Base-by-base conservation (phyloP, 2,329 filamentous ascomycete species). In the Beauveria caledonica region DNA sequence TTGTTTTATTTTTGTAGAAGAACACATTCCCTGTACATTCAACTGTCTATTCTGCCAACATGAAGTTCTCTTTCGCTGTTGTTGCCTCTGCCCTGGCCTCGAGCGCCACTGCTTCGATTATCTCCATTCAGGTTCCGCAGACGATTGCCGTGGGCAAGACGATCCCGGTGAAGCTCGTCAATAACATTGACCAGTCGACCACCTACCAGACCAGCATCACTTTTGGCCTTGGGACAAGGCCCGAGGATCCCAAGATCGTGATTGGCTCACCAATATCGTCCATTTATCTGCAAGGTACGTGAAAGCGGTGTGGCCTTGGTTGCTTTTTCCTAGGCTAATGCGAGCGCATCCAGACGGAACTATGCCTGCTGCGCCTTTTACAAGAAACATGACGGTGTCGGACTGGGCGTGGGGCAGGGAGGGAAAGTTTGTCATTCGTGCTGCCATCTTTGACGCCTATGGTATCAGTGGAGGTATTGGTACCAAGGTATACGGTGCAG, bases 161-260 rank as follows among this genome's bases (percentile, higher is more conserved):
- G 3, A 40, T 60, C 9, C 44, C 57, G 6, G 49, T 53, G 21
- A 52, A 39, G 15, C 48, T 60, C 39, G 23, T 53, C 57, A 60
- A 60, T 27, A 60, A 60, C 19, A 60, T 60, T 40, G 49, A 60
- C 40, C 48, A 52, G 57, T 45, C 49, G 3, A 60, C n/a, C 27
- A 45, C 39, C 33, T 60, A 58, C 25, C 39, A 60, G 13, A 39
- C 42, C 8, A 39, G 46, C 19, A 60, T 60, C n/a, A 39, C 36
- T 1, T 52, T 60, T 46, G 48, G 57, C 2, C 25, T 45, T 8
- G 57, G 57, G 3, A 11, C 19, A 1, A 19, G 3, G 3, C 46
- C 46, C 8, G 5, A n/a, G 2, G 57, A 21, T 13, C 8, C 48
- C 5, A 53, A 19, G 5, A 19, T 2, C 4, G 3, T 45, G 8